Evolutionary conservation across 2,329 filamentous ascomycete genomes (phyloP), one percentile per base, ranked within the genome.

Genomic region (Aureobasidium sp.): DNA sequence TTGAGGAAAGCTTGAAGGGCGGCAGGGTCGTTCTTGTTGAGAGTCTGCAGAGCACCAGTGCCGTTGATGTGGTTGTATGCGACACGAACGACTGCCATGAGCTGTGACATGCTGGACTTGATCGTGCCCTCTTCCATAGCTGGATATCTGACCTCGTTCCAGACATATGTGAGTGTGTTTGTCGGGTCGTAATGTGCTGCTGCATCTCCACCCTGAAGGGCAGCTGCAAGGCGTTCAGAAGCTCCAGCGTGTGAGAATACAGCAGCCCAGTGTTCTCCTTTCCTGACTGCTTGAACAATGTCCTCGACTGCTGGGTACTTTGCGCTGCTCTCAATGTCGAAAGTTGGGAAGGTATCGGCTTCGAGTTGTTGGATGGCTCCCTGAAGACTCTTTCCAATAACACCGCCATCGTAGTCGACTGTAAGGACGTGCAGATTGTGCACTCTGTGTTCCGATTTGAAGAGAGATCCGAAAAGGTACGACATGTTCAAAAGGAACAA

Each of bases 121-220:
- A 79, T 59, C n/a, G 68, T 66, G 0, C 70, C 67, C 44, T 78
- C 74, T 5, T 73, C 66, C 35, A 74, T 67, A 1, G 74, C 68
- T 0, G 77, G 66, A 65, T 80, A 80, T 9, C 75, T 73, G 8
- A 75, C 76, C 64, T 77, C 73, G 63, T 79, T 79, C 76, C 76
- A 80, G 61, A 79, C 68, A 44, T 75, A 74, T 8, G 71, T 73
- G 2, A 80, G 63, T 3, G 75, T 70, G 54, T 75, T 62, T 33
- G 62, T 64, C 5, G 66, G 58, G 54, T 78, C 69, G 66, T 79
- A 79, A 0, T 62, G 64, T 6, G 68, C 61, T 1, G 71, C 70
- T 3, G 72, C 68, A 2, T 68, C 53, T 24, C 70, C 71, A 22
- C 72, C 72, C 5, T 68, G 62, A 5, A 79, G 63, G 0, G 76